Evolutionary conservation across 306 rosid genomes (phyloP), one percentile per base, ranked within the genome.

Genomic region (Spatholobus suberectus): DNA sequence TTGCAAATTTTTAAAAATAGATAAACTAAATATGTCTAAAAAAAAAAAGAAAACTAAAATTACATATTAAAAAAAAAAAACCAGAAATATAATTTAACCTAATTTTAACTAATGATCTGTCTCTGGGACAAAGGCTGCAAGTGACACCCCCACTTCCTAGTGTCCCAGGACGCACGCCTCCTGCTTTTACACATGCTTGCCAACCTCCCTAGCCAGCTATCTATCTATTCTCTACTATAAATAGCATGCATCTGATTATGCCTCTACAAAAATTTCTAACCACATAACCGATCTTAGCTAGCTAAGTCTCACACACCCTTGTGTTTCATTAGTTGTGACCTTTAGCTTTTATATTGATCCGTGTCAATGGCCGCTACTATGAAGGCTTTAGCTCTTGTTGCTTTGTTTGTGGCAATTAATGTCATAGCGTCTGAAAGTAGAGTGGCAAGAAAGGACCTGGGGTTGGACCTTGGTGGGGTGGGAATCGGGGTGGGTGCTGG

Each of bases 401-500:
- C 88, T 79, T 69, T 93, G 73, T 69, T 90, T 17, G 81, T 90
- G 81, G 84, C 83, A 2, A 24, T 87, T 7, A 77, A 78, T 49
- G 69, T 23, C 1, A 74, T 83, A 13, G 49, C 58, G 1, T 86
- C 83, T 20, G 90, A 90, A 23, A 78, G 97, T 24, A 83, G 91
- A 74, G 90, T 69, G 18, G 92, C 80, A 17, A 88, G 95, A 77
- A 90, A 90, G 80, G 89, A 93, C 75, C 85, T 93, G 2, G 94
- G 95, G 8, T 32, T 91, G 78, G 86, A 89, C 85, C 83, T 93
- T 1, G 97, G 94, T 70, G 93, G 94, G 8, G 1, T 88, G 5
- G 94, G 95, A 46, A 1, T 87, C 68, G 94, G 94, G 8, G 5
- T 86, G 14, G 94, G 95, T 51, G 66, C 91, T 29, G 89, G 94